Evolutionary conservation across 2,329 filamentous ascomycete genomes (phyloP), one percentile per base, ranked within the genome.

Genomic region (Xylaria sp.): DNA sequence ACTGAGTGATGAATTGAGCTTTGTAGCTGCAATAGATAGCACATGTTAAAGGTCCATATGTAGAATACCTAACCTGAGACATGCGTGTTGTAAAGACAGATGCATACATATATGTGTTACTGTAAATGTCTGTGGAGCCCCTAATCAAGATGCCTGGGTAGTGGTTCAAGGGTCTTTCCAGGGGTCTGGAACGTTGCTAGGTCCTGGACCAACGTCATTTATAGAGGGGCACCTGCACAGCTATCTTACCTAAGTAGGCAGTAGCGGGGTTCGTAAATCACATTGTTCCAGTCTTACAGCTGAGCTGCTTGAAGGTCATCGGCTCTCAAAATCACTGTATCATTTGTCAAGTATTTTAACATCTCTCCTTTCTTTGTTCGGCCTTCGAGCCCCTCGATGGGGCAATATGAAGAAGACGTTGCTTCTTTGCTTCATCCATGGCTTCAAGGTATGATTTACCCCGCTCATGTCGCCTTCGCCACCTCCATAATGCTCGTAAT

Each of bases 341-440:
- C 11, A 42, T 42, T 42, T 42, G 39, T 36, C 34, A 8, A 36
- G 34, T 36, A 36, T 36, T 11, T 24, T 24, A 48, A 24, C 24
- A 48, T 9, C 5, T 24, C n/a, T 24, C 34, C 32, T 55, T 54
- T 59, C 50, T 59, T 63, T 47, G 7, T 48, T 64, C 65, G 56
- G 17, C 54, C 45, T 39, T 36, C 32, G 19, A 39, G 55, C 57
- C 62, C 71, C 67, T 74, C 64, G 62, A 81, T 79, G 78, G 76
- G 74, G 77, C 73, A 87, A 80, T 68, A 90, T 90, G 87, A 92
- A 91, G 84, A 94, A 93, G 82, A 96, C 92, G 67, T 81, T 97
- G 45, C 81, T 97, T 47, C 82, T 97, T 68, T 92, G 92, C 77
- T 96, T 96, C 79, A 93, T 96, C 69, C 93, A 97, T 80, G 93